phyloP scores from a whole-genome alignment of 352 stramenopile genomes.

The Peronospora belbahrii region DNA sequence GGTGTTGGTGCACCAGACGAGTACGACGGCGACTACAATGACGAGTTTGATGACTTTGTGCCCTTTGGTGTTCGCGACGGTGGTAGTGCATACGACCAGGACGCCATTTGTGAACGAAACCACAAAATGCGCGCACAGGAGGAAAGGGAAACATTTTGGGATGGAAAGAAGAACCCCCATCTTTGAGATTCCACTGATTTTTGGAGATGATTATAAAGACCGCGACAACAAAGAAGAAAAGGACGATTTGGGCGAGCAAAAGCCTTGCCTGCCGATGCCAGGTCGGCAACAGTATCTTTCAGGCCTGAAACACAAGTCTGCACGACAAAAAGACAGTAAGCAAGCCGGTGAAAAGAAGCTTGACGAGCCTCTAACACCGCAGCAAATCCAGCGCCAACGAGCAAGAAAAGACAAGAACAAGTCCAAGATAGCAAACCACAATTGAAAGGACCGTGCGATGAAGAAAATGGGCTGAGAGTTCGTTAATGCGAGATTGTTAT shows the following conservation, averaged over 20 bases:
- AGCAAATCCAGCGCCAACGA: constrained; percentile 39
- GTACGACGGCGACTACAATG: constrained; percentile 83
- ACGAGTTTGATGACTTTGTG: constrained; percentile 80
- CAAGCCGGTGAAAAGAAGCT: constrained; percentile 20
- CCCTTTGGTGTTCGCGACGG: constrained; percentile 47
- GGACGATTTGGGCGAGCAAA: constrained; percentile 7
- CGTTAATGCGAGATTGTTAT: too few relatives aligned
- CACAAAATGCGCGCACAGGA: constrained; percentile 43
- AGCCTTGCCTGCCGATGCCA: constrained; percentile 1
- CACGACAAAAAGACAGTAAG: constrained; percentile 24
- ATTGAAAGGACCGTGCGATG: constrained; percentile 74
- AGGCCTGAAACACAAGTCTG: constrained; percentile 10
- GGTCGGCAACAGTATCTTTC: neutral
- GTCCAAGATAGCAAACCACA: constrained; percentile 68
- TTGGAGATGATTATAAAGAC: constrained; percentile 8
- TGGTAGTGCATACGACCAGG: constrained; percentile 37
- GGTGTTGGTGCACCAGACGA: constrained; percentile 32
- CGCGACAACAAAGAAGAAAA: constrained; percentile 25
- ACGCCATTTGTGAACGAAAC: constrained; percentile 52
- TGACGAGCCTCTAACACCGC: constrained; percentile 14
- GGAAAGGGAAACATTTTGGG: constrained; percentile 60
- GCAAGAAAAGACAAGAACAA: constrained; percentile 70
- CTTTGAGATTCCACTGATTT: constrained; percentile 17
- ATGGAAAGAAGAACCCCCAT: constrained; percentile 60
- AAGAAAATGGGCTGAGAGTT: constrained; percentile 72